phyloP scores from a whole-genome alignment of 2,329 filamentous ascomycete species.

The Fusarium sp. region DNA sequence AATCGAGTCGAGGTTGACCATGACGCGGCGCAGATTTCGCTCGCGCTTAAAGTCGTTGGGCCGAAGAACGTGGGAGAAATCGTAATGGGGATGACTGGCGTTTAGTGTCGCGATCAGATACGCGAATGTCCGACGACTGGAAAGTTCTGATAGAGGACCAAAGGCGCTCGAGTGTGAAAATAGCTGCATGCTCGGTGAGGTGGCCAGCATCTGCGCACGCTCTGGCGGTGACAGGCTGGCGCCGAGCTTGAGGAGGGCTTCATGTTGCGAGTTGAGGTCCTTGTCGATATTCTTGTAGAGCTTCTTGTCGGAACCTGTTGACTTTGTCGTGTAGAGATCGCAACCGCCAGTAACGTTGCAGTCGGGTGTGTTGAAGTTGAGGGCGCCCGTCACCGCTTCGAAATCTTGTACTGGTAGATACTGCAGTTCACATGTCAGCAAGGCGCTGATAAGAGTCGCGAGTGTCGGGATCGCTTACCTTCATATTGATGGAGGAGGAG shows the following conservation, averaged over 20 bases:
- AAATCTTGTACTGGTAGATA: constrained; percentile 91
- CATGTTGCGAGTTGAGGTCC: constrained; percentile 89
- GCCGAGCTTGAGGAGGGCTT: constrained; percentile 83
- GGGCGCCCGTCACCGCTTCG: constrained; percentile 86
- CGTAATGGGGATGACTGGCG: constrained; percentile 88
- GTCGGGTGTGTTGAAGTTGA: constrained; percentile 95
- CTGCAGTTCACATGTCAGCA: constrained; percentile 56
- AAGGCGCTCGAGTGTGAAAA: constrained; percentile 90
- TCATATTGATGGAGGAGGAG: constrained; percentile 46
- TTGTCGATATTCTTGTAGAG: constrained; percentile 95
- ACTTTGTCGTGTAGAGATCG: constrained; percentile 97
- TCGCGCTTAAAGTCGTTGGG: constrained; percentile 91
- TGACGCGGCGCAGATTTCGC: constrained; percentile 78
- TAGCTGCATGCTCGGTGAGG: constrained; percentile 64
- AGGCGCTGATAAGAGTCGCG: background rate
- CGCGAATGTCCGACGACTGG: constrained; percentile 89
- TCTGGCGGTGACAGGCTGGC: constrained; percentile 87
- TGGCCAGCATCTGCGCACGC: constrained; percentile 71
- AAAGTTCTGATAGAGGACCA: constrained; percentile 84
- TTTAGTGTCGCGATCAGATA: constrained; percentile 97
- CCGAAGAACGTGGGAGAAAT: constrained; percentile 91
- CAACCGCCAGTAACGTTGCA: constrained; percentile 92
- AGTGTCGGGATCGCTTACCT: constrained; percentile 43
- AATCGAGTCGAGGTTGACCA: constrained; percentile 86
- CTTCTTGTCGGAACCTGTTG: constrained; percentile 94